phyloP scores from a whole-genome alignment of 306 rosid genomes.

The Inga leiocalycina region DNA sequence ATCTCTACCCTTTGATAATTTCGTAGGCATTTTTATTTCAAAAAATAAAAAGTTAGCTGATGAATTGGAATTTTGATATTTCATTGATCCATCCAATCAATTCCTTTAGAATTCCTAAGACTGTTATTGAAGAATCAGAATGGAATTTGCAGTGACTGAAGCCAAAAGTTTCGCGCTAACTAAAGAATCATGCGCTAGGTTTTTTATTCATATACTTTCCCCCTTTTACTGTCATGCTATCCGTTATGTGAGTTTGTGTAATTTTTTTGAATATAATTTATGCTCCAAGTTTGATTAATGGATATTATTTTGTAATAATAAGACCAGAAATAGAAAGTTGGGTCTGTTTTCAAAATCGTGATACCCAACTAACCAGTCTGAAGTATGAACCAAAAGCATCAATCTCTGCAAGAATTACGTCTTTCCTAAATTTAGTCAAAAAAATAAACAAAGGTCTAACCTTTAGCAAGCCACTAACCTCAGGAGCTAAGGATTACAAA shows the following conservation, averaged over 20 bases:
- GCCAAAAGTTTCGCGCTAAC: slow-evolving; percentile 38
- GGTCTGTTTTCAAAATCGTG: not conserved
- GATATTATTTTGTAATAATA: not conserved
- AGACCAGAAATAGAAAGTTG: not conserved
- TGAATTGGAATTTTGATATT: slow-evolving; percentile 32
- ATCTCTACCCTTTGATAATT: slow-evolving; percentile 52
- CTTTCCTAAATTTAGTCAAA: slow-evolving; percentile 27
- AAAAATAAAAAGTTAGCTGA: not conserved
- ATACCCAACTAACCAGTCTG: slow-evolving; percentile 21
- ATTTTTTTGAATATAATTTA: not conserved
- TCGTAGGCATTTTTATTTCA: slow-evolving; percentile 51
- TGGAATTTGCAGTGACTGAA: slow-evolving; percentile 31
- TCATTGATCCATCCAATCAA: slow-evolving; percentile 35
- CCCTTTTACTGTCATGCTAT: slow-evolving; percentile 5
- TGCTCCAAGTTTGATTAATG: slow-evolving; percentile 5
- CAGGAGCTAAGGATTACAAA: no score
- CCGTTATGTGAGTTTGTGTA: not conserved
- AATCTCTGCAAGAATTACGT: slow-evolving; percentile 20
- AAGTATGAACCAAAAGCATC: not conserved
- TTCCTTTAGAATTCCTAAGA: not conserved
- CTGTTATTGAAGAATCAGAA: slow-evolving; percentile 29
- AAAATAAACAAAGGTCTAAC: slow-evolving; percentile 27
- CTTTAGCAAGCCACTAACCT: no score
- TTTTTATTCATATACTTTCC: slow-evolving; percentile 4
- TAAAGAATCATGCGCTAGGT: slow-evolving; percentile 31